Percentiles rank a stretch among this genome's conserved stretches.
Conservation (phyloP, 176 grass and related monocot species). For the Microstegium vimineum region DNA sequence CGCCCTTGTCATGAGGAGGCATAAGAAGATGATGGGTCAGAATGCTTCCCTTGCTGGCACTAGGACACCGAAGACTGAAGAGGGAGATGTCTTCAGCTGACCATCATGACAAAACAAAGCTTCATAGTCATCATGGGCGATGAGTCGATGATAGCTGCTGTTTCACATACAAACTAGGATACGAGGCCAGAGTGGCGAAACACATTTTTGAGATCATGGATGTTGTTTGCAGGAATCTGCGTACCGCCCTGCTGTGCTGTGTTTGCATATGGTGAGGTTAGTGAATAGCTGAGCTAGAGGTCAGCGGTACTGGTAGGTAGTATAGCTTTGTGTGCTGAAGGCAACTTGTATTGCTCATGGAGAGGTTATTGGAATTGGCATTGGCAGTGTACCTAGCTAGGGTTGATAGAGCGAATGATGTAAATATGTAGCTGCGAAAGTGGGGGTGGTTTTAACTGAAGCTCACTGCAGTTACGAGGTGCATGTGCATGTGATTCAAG, state of each 20-base stretch:
- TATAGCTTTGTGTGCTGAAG: not conserved
- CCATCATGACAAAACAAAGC: not conserved
- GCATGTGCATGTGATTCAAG: not conserved
- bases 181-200: not conserved
- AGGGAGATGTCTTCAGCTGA: not conserved
- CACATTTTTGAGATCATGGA: conserved; percentile 26
- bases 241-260: not conserved
- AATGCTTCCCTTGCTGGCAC: conserved; percentile 9
- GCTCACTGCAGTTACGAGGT: not conserved
- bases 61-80: conserved; percentile 1
- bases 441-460: not conserved
- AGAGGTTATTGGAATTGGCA: not conserved
- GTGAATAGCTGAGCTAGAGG: conserved; percentile 9
- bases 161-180: not conserved
- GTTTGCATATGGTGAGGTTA: not conserved
- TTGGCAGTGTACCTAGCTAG: too few species aligned
- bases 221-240: conserved; percentile 33
- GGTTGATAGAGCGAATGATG: too few species aligned
- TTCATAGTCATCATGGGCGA: not conserved
- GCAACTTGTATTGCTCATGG: conserved; percentile 17
- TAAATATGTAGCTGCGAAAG: not conserved
- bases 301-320: too few species aligned
- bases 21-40: conserved; percentile 14
- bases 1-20: conserved; percentile 48
- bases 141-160: not conserved